Evolutionary conservation across 2,329 filamentous ascomycete species (phyloP).

Genomic region (Fusarium sp.): DNA sequence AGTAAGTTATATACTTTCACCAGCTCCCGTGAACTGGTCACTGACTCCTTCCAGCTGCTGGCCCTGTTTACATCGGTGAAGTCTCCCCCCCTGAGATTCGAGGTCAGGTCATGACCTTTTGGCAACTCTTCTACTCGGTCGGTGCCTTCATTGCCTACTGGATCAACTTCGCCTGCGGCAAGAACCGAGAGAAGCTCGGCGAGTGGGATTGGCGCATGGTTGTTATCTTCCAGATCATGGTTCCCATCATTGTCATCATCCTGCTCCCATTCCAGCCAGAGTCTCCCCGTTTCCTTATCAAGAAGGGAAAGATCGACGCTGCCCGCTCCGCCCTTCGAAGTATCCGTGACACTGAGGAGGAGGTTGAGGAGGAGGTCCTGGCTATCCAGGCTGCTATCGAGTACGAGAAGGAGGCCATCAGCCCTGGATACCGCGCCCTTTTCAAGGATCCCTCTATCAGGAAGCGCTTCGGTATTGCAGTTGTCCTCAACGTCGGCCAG

Average conservation of each 20-base stretch:
- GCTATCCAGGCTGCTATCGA: conserved; percentile 74
- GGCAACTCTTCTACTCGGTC: conserved; percentile 73
- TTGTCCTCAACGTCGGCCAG: conserved; percentile 75
- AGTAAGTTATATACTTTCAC: conserved; percentile 41
- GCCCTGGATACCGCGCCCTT: conserved; percentile 68
- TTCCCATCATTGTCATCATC: conserved; percentile 68
- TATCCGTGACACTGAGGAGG: conserved; percentile 70
- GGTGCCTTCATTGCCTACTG: conserved; percentile 61
- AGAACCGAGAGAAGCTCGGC: conserved; percentile 64
- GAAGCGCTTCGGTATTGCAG: conserved; percentile 71
- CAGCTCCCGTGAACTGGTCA: neutral
- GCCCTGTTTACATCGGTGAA: conserved; percentile 77
- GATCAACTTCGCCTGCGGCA: conserved; percentile 71
- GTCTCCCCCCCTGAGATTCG: conserved; percentile 70
- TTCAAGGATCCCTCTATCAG: conserved; percentile 76
- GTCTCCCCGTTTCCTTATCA: conserved; percentile 73
- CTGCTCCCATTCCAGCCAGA: conserved; percentile 74
- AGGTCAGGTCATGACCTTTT: conserved; percentile 73
- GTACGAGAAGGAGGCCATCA: conserved; percentile 76
- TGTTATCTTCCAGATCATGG: conserved; percentile 76
- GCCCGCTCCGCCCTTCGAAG: conserved; percentile 65
- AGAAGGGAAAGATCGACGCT: conserved; percentile 67
- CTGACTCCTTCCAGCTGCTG: conserved; percentile 58
- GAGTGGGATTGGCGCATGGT: conserved; percentile 80
- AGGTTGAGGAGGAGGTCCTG: conserved; percentile 72